Evolutionary conservation across 2,329 filamentous ascomycete species (phyloP).

Genomic region (Pestalotiopsis fici): DNA sequence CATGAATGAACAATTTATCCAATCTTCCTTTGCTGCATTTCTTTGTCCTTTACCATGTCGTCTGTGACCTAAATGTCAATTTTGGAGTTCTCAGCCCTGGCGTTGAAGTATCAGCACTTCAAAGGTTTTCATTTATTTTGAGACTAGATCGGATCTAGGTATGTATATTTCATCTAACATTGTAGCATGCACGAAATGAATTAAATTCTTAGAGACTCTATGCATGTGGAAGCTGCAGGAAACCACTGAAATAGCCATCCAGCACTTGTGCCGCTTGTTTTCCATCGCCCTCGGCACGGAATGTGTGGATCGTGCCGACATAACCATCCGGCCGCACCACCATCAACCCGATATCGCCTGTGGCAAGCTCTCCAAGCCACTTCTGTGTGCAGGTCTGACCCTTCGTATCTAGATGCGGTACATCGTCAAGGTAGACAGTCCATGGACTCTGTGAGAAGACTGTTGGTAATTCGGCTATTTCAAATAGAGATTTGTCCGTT

Average conservation of each 20-base stretch:
- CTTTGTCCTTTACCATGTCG: background rate
- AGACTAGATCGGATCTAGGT: too few relatives aligned
- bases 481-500: conserved; percentile 24
- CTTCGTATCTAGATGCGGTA: conserved; percentile 24
- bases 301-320: conserved; percentile 25
- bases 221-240: conserved; percentile 47
- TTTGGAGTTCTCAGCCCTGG: too few relatives aligned
- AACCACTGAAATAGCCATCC: conserved; percentile 55
- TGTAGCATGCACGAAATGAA: background rate
- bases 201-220: background rate
- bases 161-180: background rate
- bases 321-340: conserved; percentile 28
- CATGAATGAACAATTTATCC: background rate
- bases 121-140: too few relatives aligned
- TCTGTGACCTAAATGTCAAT: too few relatives aligned
- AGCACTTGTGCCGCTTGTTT: conserved; percentile 55
- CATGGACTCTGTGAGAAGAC: conserved; percentile 24
- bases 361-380: conserved; percentile 23
- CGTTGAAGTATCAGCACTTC: too few relatives aligned
- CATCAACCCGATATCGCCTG: conserved; percentile 21
- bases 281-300: conserved; percentile 38
- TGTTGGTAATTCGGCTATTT: conserved; percentile 23
- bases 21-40: background rate
- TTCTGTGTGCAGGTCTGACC: conserved; percentile 23
- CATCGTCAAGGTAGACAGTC: conserved; percentile 29